Evolutionary conservation across 176 grass and related monocot genomes (phyloP).

Genomic region (Microstegium vimineum): DNA sequence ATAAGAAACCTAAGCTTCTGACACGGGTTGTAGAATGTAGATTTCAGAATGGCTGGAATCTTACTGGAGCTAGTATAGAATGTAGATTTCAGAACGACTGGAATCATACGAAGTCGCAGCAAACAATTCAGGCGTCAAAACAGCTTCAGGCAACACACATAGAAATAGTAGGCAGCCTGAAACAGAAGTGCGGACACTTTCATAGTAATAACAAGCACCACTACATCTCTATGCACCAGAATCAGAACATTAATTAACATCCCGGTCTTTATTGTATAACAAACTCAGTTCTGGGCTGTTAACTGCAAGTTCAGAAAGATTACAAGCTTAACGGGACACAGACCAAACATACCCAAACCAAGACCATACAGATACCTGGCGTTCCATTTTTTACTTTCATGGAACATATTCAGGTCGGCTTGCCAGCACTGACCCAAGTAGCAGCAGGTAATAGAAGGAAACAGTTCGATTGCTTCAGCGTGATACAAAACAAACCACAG

Average conservation of each 20-base stretch:
- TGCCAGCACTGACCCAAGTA: slow-evolving; percentile 9
- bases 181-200: background rate
- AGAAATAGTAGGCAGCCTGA: background rate
- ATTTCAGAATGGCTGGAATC: background rate
- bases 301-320: slow-evolving; percentile 30
- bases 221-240: background rate
- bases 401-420: background rate
- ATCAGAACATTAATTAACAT: slow-evolving; percentile 1
- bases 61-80: background rate
- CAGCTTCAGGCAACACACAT: background rate
- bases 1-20: background rate
- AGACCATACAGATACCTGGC: slow-evolving; percentile 1
- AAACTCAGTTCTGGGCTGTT: slow-evolving; percentile 21
- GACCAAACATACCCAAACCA: slow-evolving; percentile 3
- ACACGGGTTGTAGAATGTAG: background rate
- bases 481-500: slow-evolving; percentile 17
- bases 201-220: background rate
- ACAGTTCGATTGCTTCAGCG: slow-evolving; percentile 7
- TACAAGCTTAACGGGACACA: slow-evolving; percentile 17
- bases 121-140: background rate
- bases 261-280: slow-evolving; percentile 25
- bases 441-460: background rate
- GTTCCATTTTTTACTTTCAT: background rate
- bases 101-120: background rate
- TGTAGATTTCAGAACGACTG: background rate